Conservation (phyloP, 495 filamentous ascomycete genomes). For the Trichoderma parareesei region DNA sequence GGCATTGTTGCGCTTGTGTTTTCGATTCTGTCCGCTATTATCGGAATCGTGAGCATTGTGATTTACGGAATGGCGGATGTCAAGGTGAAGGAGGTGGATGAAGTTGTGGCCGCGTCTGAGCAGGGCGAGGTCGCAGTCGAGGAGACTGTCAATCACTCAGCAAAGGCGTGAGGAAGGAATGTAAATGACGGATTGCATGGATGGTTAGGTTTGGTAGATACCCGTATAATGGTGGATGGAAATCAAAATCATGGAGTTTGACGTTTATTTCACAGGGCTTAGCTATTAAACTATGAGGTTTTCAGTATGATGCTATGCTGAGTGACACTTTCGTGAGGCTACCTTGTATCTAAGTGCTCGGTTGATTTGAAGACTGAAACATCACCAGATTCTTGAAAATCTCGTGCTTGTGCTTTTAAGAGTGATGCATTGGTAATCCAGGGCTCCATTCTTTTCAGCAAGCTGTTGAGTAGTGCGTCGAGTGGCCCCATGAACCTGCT, state of each 20-base stretch:
- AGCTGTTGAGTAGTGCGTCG: background rate
- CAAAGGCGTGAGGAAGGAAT: background rate
- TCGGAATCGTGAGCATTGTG: slow-evolving; percentile 58
- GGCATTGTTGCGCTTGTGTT: slow-evolving; percentile 71
- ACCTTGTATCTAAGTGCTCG: background rate
- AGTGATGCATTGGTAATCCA: too few species aligned
- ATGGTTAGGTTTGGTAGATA: slow-evolving; percentile 12
- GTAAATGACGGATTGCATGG: slow-evolving; percentile 11
- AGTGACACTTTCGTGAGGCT: background rate
- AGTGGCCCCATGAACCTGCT: background rate
- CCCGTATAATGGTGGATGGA: background rate
- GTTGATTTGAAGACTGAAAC: background rate
- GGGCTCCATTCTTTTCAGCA: background rate
- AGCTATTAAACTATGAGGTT: too few species aligned
- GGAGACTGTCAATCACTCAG: background rate
- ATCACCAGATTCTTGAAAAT: too few species aligned
- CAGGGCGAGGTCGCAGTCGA: background rate
- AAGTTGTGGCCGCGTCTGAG: background rate
- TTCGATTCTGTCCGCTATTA: slow-evolving; percentile 56
- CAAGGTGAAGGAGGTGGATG: background rate
- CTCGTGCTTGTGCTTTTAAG: too few species aligned
- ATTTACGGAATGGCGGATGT: slow-evolving; percentile 51
- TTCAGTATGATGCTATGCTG: too few species aligned
- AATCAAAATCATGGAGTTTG: background rate
- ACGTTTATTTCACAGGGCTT: background rate